Conservation (phyloP, 2,329 filamentous ascomycete species). For the Aspergillus neoniger region DNA sequence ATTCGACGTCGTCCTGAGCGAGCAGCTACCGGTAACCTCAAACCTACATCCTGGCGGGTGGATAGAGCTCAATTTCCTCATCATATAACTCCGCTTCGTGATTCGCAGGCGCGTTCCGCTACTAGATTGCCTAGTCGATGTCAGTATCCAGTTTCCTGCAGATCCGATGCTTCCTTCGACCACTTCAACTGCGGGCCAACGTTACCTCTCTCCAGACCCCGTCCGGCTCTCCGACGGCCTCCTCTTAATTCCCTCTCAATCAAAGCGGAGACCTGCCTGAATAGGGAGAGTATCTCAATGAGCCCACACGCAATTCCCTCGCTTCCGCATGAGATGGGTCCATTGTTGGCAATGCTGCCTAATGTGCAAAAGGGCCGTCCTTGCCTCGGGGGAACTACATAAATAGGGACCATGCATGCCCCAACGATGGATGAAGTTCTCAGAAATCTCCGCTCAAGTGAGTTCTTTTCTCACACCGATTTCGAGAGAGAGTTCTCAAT, state of each 20-base stretch:
- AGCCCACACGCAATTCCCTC: neutral
- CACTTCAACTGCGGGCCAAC: neutral
- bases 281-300: neutral
- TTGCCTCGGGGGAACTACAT: neutral
- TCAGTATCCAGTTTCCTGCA: neutral
- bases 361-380: neutral
- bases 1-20: no score
- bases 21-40: no score
- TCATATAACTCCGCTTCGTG: neutral
- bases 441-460: neutral
- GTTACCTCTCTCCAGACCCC: no score
- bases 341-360: neutral
- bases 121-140: neutral
- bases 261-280: neutral
- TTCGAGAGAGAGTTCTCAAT: neutral
- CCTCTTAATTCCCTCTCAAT: neutral
- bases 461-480: neutral
- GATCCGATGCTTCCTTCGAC: neutral
- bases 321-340: neutral
- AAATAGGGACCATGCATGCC: neutral
- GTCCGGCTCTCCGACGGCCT: neutral
- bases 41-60: no score
- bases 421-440: neutral
- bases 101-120: neutral
- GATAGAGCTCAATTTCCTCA: no score